These are phyloP conservation scores for Fusarium concolor DNA, from an alignment of 2,329 filamentous ascomycete species.

Conservation along the genomic window DNA sequence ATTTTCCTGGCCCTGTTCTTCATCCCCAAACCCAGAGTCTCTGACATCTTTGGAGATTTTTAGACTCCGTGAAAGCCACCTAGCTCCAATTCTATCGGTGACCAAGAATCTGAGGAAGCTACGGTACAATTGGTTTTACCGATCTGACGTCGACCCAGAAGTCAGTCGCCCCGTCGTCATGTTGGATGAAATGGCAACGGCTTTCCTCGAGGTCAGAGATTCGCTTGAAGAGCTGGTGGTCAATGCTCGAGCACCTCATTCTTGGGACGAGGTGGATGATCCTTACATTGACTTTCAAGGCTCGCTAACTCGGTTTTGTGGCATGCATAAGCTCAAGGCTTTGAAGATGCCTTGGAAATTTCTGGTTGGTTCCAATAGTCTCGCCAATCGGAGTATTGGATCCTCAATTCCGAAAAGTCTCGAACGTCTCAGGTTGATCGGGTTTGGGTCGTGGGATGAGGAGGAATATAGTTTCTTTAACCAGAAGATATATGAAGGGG, in stretches of 20 bases:
- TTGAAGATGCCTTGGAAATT: not conserved
- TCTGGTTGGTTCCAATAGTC: too few relatives aligned
- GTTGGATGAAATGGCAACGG: not conserved
- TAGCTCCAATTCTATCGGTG: constrained; percentile 7
- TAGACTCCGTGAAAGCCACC: constrained; percentile 15
- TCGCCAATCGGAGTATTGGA: too few relatives aligned
- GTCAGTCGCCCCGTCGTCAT: not conserved
- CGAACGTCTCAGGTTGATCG: not conserved
- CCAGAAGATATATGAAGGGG: too few relatives aligned
- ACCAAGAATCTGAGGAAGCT: not conserved
- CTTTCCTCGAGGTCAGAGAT: not conserved
- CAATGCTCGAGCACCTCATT: not conserved
- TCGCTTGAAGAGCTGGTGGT: not conserved
- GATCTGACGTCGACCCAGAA: not conserved
- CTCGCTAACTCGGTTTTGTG: not conserved
- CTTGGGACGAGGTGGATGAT: rapidly evolving
- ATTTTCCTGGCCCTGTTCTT: constrained; percentile 14
- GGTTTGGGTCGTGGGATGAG: too few relatives aligned
- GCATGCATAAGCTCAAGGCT: not conserved
- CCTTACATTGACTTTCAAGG: not conserved
- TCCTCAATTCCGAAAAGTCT: not conserved
- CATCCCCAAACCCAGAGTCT: not conserved
- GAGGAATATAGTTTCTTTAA: too few relatives aligned
- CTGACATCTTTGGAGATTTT: constrained; percentile 10
- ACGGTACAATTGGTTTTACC: constrained; percentile 20